These are phyloP conservation scores for Actinomucor elegans DNA, from an alignment of 371 early-diverging fungal species.

Conservation along the genomic window DNA sequence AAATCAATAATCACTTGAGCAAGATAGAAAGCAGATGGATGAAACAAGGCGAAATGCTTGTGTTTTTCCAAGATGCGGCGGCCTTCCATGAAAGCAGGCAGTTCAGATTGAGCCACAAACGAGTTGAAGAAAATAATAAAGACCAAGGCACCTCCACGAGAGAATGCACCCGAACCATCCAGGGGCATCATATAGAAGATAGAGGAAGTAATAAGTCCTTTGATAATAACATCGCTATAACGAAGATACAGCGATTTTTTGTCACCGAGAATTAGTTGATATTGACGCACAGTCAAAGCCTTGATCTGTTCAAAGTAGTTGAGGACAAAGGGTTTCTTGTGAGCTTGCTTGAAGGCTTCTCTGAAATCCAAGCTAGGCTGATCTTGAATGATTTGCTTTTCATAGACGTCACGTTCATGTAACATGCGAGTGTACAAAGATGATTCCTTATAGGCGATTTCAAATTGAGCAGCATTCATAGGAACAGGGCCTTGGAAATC, in stretches of 20 bases:
- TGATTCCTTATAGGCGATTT: conserved; percentile 38
- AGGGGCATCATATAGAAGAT: conserved; percentile 62
- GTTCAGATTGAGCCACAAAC: conserved; percentile 55
- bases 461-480: conserved; percentile 47
- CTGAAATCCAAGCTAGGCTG: conserved; percentile 46
- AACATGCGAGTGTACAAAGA: conserved; percentile 25
- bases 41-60: conserved; percentile 64
- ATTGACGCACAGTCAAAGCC: conserved; percentile 58
- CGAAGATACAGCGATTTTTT: conserved; percentile 50
- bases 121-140: conserved; percentile 61
- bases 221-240: conserved; percentile 56
- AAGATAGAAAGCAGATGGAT: conserved; percentile 60
- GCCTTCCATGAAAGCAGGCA: conserved; percentile 55
- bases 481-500: conserved; percentile 54
- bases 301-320: conserved; percentile 57
- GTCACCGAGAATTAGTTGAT: conserved; percentile 47
- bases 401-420: conserved; percentile 36
- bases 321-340: conserved; percentile 59
- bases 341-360: conserved; percentile 47
- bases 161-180: conserved; percentile 55
- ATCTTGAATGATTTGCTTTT: conserved; percentile 24
- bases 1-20: conserved; percentile 55
- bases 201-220: conserved; percentile 70
- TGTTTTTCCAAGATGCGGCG: conserved; percentile 70
- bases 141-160: conserved; percentile 70